These are phyloP conservation scores for Laguncularia racemosa DNA, from an alignment of 345 rosid genomes.

Conservation along the genomic window DNA sequence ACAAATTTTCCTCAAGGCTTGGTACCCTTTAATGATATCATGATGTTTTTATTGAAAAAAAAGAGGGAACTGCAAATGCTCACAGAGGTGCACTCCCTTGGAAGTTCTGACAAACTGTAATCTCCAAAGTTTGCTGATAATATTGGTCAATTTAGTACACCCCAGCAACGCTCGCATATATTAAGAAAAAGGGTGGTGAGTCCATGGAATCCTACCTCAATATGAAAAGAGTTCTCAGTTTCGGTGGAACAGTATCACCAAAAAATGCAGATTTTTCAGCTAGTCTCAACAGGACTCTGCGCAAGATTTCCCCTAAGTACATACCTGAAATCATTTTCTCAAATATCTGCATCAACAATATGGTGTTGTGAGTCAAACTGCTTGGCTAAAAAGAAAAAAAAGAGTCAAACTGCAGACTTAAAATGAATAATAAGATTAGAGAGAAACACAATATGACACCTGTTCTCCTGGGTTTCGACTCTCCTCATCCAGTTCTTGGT, in stretches of 20 bases:
- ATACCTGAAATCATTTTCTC: slow-evolving; percentile 71
- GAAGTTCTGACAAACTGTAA: too few species aligned
- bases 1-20: too few species aligned
- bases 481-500: slow-evolving; percentile 42
- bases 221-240: slow-evolving; percentile 51
- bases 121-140: neutral
- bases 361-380: neutral
- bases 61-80: too few species aligned
- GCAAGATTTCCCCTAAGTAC: slow-evolving; percentile 75
- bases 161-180: neutral
- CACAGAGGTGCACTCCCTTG: too few species aligned
- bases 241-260: slow-evolving; percentile 58
- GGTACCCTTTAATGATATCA: too few species aligned
- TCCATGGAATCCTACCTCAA: slow-evolving; percentile 33
- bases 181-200: neutral
- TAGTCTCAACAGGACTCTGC: slow-evolving; percentile 49
- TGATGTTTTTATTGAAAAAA: too few species aligned
- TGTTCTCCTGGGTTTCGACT: slow-evolving; percentile 76
- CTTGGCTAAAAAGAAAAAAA: too few species aligned
- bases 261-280: slow-evolving; percentile 71
- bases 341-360: slow-evolving; percentile 35
- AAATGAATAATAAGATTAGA: neutral
- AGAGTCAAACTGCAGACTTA: neutral
- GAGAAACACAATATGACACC: slow-evolving; percentile 25
- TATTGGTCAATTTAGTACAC: neutral